Evolutionary conservation across 2,329 filamentous ascomycete genomes (phyloP).

Genomic region (Thielaviopsis cerberus): DNA sequence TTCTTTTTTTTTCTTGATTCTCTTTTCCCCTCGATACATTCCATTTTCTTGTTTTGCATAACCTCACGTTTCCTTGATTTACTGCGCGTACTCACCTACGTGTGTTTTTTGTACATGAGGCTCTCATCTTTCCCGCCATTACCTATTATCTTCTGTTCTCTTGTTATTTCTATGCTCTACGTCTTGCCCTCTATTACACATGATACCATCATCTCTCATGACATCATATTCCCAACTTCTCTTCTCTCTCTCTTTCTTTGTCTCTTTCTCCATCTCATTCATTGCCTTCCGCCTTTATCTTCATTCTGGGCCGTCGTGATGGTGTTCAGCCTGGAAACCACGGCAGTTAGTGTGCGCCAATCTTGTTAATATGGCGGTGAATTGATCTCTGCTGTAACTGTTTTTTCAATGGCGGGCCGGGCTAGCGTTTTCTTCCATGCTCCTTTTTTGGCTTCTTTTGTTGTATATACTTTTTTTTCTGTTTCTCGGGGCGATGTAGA

Average conservation of each 20-base stretch:
- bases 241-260: not conserved
- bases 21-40: not conserved
- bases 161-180: not conserved
- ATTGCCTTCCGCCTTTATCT: not conserved
- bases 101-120: not conserved
- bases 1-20: not conserved
- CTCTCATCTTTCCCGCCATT: not conserved
- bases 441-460: not conserved
- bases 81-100: not conserved
- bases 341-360: not conserved
- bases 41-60: not conserved
- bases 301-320: not conserved
- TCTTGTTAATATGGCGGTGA: not conserved
- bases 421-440: not conserved
- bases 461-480: not conserved
- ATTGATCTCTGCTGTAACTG: not conserved
- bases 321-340: not conserved
- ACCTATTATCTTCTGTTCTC: not conserved
- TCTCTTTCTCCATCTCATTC: not conserved
- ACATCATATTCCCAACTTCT: constrained; percentile 1
- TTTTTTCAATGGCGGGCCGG: not conserved
- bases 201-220: constrained; percentile 8
- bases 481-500: not conserved
- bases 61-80: not conserved
- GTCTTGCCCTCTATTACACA: constrained; percentile 2